These are phyloP conservation scores for Poronia punctata DNA, from an alignment of 495 filamentous ascomycete species.

Conservation along the genomic window DNA sequence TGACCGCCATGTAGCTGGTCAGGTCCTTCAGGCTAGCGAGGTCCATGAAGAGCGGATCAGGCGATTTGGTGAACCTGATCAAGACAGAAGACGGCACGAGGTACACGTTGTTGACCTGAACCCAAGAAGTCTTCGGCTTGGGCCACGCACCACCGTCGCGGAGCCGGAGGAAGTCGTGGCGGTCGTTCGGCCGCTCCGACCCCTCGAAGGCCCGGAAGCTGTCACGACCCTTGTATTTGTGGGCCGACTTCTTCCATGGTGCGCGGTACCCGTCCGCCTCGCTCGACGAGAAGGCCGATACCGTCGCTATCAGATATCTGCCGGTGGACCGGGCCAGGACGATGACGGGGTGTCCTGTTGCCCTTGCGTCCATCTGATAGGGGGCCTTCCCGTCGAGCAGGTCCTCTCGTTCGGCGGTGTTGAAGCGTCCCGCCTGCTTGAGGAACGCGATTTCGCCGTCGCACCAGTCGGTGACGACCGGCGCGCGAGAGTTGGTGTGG, in stretches of 20 bases:
- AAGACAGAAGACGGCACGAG: conserved; percentile 18
- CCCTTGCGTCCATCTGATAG: conserved; percentile 11
- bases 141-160: conserved; percentile 12
- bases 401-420: not conserved
- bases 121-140: conserved; percentile 27
- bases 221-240: conserved; percentile 10
- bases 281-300: conserved; percentile 26
- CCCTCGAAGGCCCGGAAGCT: conserved; percentile 27
- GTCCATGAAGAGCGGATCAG: conserved; percentile 1
- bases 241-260: conserved; percentile 21
- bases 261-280: conserved; percentile 15
- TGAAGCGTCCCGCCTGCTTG: conserved; percentile 9
- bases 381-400: conserved; percentile 13
- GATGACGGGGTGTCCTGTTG: conserved; percentile 29
- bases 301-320: conserved; percentile 20
- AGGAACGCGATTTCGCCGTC: conserved; percentile 27
- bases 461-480: too few relatives aligned
- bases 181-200: conserved; percentile 2
- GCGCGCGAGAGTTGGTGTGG: too few relatives aligned
- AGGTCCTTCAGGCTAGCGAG: conserved; percentile 11
- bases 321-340: conserved; percentile 16
- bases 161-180: conserved; percentile 14
- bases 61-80: conserved; percentile 13
- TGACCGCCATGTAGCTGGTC: conserved; percentile 1
- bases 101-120: conserved; percentile 16